These are phyloP conservation scores for Ceratocystis ficicola DNA, from an alignment of 2,329 filamentous ascomycete species.

Conservation along the genomic window DNA sequence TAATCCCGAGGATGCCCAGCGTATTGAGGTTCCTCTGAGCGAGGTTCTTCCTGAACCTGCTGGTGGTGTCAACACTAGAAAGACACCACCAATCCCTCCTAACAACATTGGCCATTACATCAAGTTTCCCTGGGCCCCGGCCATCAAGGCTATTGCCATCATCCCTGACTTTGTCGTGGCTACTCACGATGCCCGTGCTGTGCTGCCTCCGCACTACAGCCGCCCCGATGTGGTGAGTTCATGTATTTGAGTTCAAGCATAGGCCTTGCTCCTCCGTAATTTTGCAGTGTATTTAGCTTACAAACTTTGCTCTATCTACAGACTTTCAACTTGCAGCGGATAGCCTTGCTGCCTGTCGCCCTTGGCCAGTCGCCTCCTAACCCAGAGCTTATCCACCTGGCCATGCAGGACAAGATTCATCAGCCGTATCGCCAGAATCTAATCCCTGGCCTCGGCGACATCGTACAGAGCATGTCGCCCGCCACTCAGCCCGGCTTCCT, in stretches of 20 bases:
- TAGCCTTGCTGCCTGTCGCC: slow-evolving; percentile 79
- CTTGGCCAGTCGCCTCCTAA: slow-evolving; percentile 83
- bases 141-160: slow-evolving; percentile 94
- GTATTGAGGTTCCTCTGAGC: slow-evolving; percentile 85
- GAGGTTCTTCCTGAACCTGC: slow-evolving; percentile 86
- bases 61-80: slow-evolving; percentile 80
- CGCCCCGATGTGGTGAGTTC: slow-evolving; percentile 65
- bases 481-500: slow-evolving; percentile 75
- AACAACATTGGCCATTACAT: slow-evolving; percentile 89
- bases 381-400: slow-evolving; percentile 85
- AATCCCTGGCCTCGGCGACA: slow-evolving; percentile 82
- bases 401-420: slow-evolving; percentile 98
- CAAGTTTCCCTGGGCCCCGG: slow-evolving; percentile 83
- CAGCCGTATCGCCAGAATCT: slow-evolving; percentile 88
- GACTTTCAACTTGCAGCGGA: slow-evolving; percentile 87
- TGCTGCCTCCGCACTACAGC: slow-evolving; percentile 68
- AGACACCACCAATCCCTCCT: slow-evolving; percentile 77
- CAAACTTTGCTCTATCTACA: slow-evolving; percentile 26
- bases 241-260: not conserved
- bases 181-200: slow-evolving; percentile 80
- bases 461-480: slow-evolving; percentile 83
- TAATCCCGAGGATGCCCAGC: slow-evolving; percentile 73
- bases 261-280: not conserved
- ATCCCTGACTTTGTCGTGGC: slow-evolving; percentile 92
- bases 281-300: not conserved